Base-by-base conservation (phyloP, 176 grass and related monocot species). In the Canna indica region DNA sequence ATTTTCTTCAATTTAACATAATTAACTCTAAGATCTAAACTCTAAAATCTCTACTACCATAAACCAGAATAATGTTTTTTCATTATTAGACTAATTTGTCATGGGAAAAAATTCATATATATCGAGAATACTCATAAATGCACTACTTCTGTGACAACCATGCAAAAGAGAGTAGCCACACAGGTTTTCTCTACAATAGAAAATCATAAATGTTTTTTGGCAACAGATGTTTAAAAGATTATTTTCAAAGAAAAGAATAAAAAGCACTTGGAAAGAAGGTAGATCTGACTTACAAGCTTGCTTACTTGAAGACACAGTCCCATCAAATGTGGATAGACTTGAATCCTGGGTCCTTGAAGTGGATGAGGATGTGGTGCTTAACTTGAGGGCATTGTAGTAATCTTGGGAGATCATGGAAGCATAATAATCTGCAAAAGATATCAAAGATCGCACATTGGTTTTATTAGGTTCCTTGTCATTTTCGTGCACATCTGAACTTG, bases 341-440 rank as follows among this genome's bases (percentile, higher is more conserved):
- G 33, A 47, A 53, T 76, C 45, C 63, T 61, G 47, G 67, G 36
- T 66, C 14, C 20, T 39, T 3, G 39, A 42, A 36, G 18, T 68
- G 31, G 48, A 62, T 31, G 72, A 70, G 47, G 78, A 79, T 62
- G 67, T n/a, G 28, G 87, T 68, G 73, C 47, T 82, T 46, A 54
- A 60, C 26, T 41, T 54, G 65, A 60, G 47, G 57, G 76, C 28
- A 36, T 61, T 59, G 59, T 78, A 79, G 36, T 38, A 71, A 27
- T 84, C 79, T 1, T 84, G 71, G 29, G 46, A 73, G 35, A 67
- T 82, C 46, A 79, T 48, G 76, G 81, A 84, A 20, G 78, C 81
- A 67, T 83, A 81, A 56, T 87, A 84, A 73, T 69, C 83, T 74
- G 80, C 78, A 76, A 78, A 77, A 1, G 78, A 84, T 45, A 77